Evolutionary conservation across 129 eudicot genomes (phyloP).

Genomic region (Glebionis coronaria): DNA sequence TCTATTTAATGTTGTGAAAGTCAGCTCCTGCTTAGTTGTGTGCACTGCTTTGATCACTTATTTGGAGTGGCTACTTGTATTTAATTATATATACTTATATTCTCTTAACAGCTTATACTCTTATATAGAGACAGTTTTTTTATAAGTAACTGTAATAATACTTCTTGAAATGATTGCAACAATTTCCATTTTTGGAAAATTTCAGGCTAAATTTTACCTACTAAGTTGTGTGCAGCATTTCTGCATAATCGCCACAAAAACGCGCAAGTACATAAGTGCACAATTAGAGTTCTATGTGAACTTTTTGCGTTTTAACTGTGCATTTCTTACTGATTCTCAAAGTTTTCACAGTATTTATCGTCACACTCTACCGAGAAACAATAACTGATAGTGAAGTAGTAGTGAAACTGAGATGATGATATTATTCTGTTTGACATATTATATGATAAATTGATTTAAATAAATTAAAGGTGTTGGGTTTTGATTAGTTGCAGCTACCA

Average conservation of each 20-base stretch:
- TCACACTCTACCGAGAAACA: background rate
- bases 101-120: slow-evolving; percentile 25
- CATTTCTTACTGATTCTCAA: too few species aligned
- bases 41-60: slow-evolving; percentile 30
- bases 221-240: too few species aligned
- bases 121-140: slow-evolving; percentile 4
- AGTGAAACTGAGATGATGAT: slow-evolving; percentile 7
- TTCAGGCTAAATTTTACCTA: background rate
- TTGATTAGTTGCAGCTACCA: slow-evolving; percentile 40
- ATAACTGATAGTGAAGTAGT: background rate
- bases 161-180: slow-evolving; percentile 20
- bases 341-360: too few species aligned
- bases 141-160: background rate
- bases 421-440: slow-evolving; percentile 18
- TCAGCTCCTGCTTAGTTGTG: slow-evolving; percentile 45
- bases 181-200: background rate
- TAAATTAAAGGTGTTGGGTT: slow-evolving; percentile 19
- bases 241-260: too few species aligned
- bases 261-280: too few species aligned
- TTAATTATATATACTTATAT: slow-evolving; percentile 10
- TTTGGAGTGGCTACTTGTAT: slow-evolving; percentile 30
- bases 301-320: too few species aligned
- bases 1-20: slow-evolving; percentile 23
- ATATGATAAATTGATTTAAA: slow-evolving; percentile 7
- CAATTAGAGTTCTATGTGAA: too few species aligned